Evolutionary conservation across 208 protist species (phyloP).

Genomic region (Naegleria lovaniensis): DNA sequence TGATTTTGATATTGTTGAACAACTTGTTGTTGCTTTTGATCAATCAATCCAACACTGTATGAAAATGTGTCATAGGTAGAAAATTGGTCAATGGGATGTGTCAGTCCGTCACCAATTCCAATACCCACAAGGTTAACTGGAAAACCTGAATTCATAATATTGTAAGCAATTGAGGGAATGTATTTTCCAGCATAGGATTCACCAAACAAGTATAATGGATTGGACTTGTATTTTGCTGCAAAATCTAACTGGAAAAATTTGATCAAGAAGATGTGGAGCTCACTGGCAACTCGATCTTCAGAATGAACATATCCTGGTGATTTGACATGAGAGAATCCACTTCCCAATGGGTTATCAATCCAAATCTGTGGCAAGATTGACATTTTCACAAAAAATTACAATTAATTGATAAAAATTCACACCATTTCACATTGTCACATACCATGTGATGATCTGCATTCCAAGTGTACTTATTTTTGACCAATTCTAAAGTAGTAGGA

Average conservation of each 20-base stretch:
- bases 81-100: not conserved
- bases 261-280: slow-evolving; percentile 71
- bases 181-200: slow-evolving; percentile 76
- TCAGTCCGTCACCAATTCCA: not conserved
- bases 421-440: slow-evolving; percentile 39
- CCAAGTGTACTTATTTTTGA: slow-evolving; percentile 52
- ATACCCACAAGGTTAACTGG: not conserved
- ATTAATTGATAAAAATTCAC: too few relatives aligned
- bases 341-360: slow-evolving; percentile 76
- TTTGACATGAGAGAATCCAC: slow-evolving; percentile 68
- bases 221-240: slow-evolving; percentile 44
- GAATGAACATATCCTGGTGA: slow-evolving; percentile 53
- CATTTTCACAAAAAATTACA: not conserved
- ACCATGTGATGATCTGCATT: slow-evolving; percentile 71
- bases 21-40: not conserved
- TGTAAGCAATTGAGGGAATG: not conserved
- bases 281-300: slow-evolving; percentile 63
- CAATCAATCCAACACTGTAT: not conserved
- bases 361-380: not conserved
- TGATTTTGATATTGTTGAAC: not conserved
- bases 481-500: slow-evolving; percentile 7
- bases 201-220: slow-evolving; percentile 67
- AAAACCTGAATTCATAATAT: not conserved
- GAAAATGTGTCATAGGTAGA: not conserved
- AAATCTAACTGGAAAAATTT: slow-evolving; percentile 52